Evolutionary conservation across 164 flowering plant species (phyloP).

Genomic region (Nelumbo lutea): DNA sequence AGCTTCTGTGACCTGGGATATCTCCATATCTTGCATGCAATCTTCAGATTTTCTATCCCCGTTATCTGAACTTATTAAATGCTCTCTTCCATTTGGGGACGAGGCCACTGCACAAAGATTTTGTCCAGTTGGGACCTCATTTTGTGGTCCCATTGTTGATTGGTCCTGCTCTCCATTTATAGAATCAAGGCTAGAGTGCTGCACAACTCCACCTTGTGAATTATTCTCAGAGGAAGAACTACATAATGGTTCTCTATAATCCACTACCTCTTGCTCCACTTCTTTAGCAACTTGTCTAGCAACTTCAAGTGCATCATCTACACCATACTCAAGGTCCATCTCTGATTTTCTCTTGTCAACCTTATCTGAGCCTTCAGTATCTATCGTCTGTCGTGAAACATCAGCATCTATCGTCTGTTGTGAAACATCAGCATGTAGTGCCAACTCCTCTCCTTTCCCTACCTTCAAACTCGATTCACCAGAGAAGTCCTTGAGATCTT

Average conservation of each 20-base stretch:
- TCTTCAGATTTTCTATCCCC: slow-evolving; percentile 24
- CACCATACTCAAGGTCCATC: slow-evolving; percentile 61
- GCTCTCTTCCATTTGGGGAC: slow-evolving; percentile 23
- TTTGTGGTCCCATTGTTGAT: slow-evolving; percentile 16
- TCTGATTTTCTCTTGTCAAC: slow-evolving; percentile 30
- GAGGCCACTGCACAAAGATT: slow-evolving; percentile 24
- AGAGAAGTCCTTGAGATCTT: slow-evolving; percentile 19
- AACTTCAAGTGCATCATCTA: slow-evolving; percentile 76
- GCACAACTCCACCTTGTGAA: slow-evolving; percentile 31
- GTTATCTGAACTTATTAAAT: slow-evolving; percentile 19
- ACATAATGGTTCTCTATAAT: slow-evolving; percentile 45
- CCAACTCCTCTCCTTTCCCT: slow-evolving; percentile 17
- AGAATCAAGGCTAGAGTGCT: slow-evolving; percentile 56
- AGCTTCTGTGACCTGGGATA: slow-evolving; percentile 45
- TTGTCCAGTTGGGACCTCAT: slow-evolving; percentile 24
- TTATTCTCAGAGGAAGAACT: slow-evolving; percentile 55
- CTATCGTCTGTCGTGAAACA: slow-evolving; percentile 19
- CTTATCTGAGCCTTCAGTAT: slow-evolving; percentile 18
- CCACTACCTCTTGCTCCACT: slow-evolving; percentile 64
- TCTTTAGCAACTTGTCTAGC: slow-evolving; percentile 79
- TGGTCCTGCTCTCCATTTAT: slow-evolving; percentile 33
- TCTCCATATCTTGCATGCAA: slow-evolving; percentile 26
- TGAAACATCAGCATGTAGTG: slow-evolving; percentile 19
- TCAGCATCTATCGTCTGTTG: slow-evolving; percentile 19
- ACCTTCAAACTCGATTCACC: slow-evolving; percentile 16